Evolutionary conservation across 805 yeast species (phyloP).

Genomic region (Peterozyma toletana): DNA sequence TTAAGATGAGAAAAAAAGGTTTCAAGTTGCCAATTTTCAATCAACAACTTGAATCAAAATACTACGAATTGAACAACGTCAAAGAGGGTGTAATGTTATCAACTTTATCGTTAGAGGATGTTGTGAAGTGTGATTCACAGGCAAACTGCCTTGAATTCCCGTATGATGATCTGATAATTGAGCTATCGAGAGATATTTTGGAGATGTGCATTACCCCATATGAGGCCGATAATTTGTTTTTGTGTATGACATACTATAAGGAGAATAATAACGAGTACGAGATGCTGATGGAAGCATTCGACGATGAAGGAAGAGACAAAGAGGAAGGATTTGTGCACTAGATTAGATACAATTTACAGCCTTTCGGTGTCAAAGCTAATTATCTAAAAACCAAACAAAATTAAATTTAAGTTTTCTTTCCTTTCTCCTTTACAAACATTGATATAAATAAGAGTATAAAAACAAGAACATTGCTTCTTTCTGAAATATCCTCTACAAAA

Average conservation of each 20-base stretch:
- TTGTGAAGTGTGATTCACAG: background rate
- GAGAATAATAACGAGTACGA: conserved; percentile 15
- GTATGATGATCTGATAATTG: conserved; percentile 56
- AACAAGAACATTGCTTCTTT: too few species aligned
- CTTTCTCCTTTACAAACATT: too few species aligned
- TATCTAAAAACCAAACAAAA: too few species aligned
- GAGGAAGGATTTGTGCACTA: background rate
- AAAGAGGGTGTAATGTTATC: background rate
- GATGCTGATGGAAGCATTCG: conserved; percentile 6
- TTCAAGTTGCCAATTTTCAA: background rate
- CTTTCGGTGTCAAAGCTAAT: too few species aligned
- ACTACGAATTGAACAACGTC: conserved; percentile 33
- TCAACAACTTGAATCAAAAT: conserved; percentile 10
- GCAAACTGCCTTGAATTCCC: conserved; percentile 54
- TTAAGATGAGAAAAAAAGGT: background rate
- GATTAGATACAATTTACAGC: too few species aligned
- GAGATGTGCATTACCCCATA: conserved; percentile 65
- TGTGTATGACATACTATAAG: conserved; percentile 47
- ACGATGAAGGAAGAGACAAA: background rate
- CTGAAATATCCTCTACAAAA: too few species aligned
- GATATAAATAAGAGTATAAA: too few species aligned
- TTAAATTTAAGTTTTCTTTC: too few species aligned
- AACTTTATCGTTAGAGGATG: too few species aligned
- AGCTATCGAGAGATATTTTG: conserved; percentile 62
- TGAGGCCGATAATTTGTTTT: conserved; percentile 70